phyloP scores from a whole-genome alignment of 129 eudicot genomes.

The Scalesia atractyloides region DNA sequence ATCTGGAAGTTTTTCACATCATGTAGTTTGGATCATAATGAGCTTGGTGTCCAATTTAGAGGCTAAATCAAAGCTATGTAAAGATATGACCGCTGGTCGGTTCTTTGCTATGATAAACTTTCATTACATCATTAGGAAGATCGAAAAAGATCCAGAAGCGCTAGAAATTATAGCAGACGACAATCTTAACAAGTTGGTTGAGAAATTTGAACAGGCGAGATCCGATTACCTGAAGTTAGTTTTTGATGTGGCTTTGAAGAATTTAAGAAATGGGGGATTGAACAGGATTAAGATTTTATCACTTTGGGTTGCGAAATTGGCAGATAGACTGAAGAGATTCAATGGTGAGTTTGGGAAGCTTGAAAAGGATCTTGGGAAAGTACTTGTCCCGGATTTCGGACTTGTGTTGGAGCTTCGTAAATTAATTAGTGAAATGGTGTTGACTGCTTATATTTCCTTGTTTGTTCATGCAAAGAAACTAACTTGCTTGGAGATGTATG shows the following conservation, averaged over 20 bases:
- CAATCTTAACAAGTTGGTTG: constrained; percentile 9
- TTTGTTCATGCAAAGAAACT: constrained; percentile 15
- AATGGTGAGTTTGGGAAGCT: constrained; percentile 28
- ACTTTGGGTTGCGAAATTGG: constrained; percentile 25
- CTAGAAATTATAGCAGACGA: constrained; percentile 25
- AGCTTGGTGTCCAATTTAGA: constrained; percentile 27
- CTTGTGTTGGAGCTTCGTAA: constrained; percentile 27
- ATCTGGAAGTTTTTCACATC: constrained; percentile 17
- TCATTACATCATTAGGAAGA: constrained; percentile 28
- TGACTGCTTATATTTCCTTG: constrained; percentile 30
- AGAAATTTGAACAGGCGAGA: not conserved
- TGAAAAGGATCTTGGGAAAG: constrained; percentile 3
- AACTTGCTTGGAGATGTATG: not conserved
- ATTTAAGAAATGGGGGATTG: constrained; percentile 34
- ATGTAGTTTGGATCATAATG: constrained; percentile 39
- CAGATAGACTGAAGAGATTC: constrained; percentile 28
- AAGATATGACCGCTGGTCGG: constrained; percentile 9
- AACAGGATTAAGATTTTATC: constrained; percentile 6
- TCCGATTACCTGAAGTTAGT: not conserved
- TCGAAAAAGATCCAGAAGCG: too few relatives aligned
- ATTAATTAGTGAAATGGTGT: constrained; percentile 13
- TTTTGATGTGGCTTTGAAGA: constrained; percentile 19
- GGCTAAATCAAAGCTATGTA: constrained; percentile 14
- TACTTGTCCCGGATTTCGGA: constrained; percentile 29
- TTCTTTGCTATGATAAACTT: constrained; percentile 45